These are phyloP conservation scores for Debaryomyces nepalensis DNA, from an alignment of 1,139 yeast genomes.

Conservation along the genomic window DNA sequence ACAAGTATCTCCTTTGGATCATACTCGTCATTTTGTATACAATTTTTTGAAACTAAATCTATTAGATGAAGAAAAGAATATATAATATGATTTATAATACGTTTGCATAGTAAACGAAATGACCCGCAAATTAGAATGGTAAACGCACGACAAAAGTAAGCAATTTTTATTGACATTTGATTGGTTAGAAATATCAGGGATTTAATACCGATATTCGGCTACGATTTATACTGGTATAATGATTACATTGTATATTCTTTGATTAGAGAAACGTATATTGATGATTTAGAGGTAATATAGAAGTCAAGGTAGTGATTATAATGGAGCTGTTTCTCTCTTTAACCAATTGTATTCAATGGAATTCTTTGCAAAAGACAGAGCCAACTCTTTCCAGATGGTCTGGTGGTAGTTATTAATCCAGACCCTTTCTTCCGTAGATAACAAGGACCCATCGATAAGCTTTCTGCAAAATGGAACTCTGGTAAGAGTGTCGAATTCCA, in stretches of 20 bases:
- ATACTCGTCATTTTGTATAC: conserved; percentile 17
- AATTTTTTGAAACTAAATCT: not conserved
- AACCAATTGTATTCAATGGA: conserved; percentile 72
- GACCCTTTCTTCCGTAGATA: conserved; percentile 62
- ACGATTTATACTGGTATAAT: not conserved
- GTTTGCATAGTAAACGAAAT: conserved; percentile 6
- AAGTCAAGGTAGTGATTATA: conserved; percentile 19
- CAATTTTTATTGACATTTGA: conserved; percentile 13
- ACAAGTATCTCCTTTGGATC: conserved; percentile 22
- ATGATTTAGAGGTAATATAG: not conserved
- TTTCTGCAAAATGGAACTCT: conserved; percentile 71
- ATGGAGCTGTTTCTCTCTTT: conserved; percentile 65
- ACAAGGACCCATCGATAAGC: conserved; percentile 31
- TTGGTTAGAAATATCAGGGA: conserved; percentile 12
- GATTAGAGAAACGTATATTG: not conserved
- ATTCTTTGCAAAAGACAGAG: conserved; percentile 51
- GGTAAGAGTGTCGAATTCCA: conserved; percentile 84
- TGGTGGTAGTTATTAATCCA: conserved; percentile 76
- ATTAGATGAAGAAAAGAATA: not conserved
- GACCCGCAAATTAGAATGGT: conserved; percentile 2
- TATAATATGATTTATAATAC: conserved; percentile 3
- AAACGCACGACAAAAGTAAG: conserved; percentile 14
- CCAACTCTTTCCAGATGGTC: conserved; percentile 60
- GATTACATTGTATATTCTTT: conserved; percentile 1
- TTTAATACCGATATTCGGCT: conserved; percentile 7